phyloP scores from a whole-genome alignment of 805 yeast species.

The Barnettozyma sucrosica region DNA sequence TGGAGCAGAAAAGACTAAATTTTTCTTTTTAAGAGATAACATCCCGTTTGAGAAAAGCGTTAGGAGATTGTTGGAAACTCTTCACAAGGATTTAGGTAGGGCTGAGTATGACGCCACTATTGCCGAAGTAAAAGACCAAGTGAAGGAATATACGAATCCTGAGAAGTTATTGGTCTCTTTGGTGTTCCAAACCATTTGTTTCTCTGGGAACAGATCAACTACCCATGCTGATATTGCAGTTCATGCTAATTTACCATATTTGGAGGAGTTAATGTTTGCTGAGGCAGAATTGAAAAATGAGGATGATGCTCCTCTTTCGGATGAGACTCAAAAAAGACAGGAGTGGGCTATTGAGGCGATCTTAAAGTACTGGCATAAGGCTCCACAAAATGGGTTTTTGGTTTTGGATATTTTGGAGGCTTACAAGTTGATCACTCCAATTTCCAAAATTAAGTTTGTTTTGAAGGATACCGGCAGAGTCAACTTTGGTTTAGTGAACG shows the following conservation, averaged over 20 bases:
- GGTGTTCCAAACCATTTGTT: constrained; percentile 65
- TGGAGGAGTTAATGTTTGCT: constrained; percentile 27
- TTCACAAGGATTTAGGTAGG: constrained; percentile 29
- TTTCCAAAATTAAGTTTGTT: constrained; percentile 38
- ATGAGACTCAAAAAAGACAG: constrained; percentile 29
- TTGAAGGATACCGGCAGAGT: constrained; percentile 31
- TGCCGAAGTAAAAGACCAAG: constrained; percentile 26
- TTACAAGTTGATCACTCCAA: constrained; percentile 37
- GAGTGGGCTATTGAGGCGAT: constrained; percentile 49
- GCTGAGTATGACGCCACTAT: constrained; percentile 28
- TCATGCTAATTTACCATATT: constrained; percentile 31
- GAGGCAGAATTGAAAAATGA: constrained; percentile 1
- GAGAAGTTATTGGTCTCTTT: constrained; percentile 50
- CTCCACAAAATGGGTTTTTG: constrained; percentile 59
- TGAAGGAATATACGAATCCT: constrained; percentile 29
- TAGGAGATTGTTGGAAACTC: constrained; percentile 32
- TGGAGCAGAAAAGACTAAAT: constrained; percentile 27
- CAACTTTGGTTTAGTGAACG: constrained; percentile 36
- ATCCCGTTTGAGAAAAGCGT: constrained; percentile 33
- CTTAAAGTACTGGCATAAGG: constrained; percentile 57
- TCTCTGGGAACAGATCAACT: constrained; percentile 83
- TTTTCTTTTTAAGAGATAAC: constrained; percentile 33
- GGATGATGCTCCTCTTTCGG: neutral
- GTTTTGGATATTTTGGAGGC: constrained; percentile 48
- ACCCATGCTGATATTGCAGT: constrained; percentile 65